Conservation (phyloP, 257 asterid species). For the Plantago ovata region DNA sequence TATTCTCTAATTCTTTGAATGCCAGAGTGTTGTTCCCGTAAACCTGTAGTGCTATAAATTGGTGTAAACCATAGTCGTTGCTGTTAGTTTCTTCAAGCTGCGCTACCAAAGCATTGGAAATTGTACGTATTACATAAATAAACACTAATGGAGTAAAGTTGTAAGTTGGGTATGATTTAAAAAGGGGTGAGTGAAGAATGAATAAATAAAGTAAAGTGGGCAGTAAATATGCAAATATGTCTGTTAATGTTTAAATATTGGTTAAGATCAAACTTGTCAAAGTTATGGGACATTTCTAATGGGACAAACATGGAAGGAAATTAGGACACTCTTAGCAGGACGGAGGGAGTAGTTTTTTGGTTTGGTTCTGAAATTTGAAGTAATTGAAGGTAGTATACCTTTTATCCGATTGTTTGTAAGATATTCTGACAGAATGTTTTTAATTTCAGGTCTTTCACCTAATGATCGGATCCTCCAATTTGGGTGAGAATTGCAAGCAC, state of each 20-base stretch:
- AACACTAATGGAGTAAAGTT: too few relatives aligned
- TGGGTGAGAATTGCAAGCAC: constrained; percentile 54
- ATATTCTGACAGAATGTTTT: constrained; percentile 24
- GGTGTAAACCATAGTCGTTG: background rate
- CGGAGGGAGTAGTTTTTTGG: too few relatives aligned
- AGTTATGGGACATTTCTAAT: too few relatives aligned
- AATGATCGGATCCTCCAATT: constrained; percentile 81
- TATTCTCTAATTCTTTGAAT: constrained; percentile 14
- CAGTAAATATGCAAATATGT: too few relatives aligned
- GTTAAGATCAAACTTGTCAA: too few relatives aligned
- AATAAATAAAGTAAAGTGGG: too few relatives aligned
- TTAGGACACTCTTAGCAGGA: too few relatives aligned
- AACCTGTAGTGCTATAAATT: background rate
- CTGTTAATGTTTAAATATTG: too few relatives aligned
- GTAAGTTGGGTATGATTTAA: too few relatives aligned
- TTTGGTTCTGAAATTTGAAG: background rate
- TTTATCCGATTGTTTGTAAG: constrained; percentile 6
- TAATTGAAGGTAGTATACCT: background rate
- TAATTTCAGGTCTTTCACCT: constrained; percentile 88
- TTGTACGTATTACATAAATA: too few relatives aligned
- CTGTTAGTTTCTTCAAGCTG: background rate
- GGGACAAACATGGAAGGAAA: too few relatives aligned
- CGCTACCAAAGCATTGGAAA: background rate
- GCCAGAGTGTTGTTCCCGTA: background rate
- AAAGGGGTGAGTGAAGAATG: too few relatives aligned